Percentiles rank a stretch among this genome's conserved stretches.
These are phyloP conservation scores for Lyophyllum atratum DNA, from an alignment of 768 basidiomycete species.

Conservation along the genomic window DNA sequence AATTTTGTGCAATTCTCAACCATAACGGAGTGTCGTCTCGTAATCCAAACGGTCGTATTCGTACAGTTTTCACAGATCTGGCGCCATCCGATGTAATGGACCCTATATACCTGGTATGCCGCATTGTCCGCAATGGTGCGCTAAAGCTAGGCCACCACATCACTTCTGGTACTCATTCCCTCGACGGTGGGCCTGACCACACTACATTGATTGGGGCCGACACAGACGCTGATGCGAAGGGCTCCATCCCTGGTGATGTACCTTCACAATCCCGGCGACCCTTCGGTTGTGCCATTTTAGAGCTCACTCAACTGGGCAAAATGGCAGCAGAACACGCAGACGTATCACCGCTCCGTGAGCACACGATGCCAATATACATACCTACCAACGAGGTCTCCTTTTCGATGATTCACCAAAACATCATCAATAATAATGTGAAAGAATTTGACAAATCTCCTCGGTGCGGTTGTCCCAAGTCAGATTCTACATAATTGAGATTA, in stretches of 20 bases:
- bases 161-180: slow-evolving; percentile 46
- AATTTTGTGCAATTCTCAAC: slow-evolving; percentile 87
- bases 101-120: slow-evolving; percentile 86
- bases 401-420: slow-evolving; percentile 94
- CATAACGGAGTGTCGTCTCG: slow-evolving; percentile 89
- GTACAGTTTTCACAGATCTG: slow-evolving; percentile 90
- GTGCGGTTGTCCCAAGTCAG: slow-evolving; percentile 39
- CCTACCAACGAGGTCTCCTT: slow-evolving; percentile 84
- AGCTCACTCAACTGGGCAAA: slow-evolving; percentile 73
- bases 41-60: slow-evolving; percentile 72
- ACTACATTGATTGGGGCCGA: slow-evolving; percentile 22
- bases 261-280: slow-evolving; percentile 72
- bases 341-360: slow-evolving; percentile 67
- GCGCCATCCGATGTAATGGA: slow-evolving; percentile 83
- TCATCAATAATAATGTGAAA: slow-evolving; percentile 75
- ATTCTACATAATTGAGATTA: neutral
- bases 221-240: slow-evolving; percentile 16
- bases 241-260: slow-evolving; percentile 29
- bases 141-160: slow-evolving; percentile 70
- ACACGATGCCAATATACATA: slow-evolving; percentile 85
- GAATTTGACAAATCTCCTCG: slow-evolving; percentile 84
- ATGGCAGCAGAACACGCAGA: slow-evolving; percentile 67
- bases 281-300: slow-evolving; percentile 94
- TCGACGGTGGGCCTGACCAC: slow-evolving; percentile 39
- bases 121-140: slow-evolving; percentile 85